Evolutionary conservation across 495 filamentous ascomycete species (phyloP).

Genomic region (Articulospora tetracladia): DNA sequence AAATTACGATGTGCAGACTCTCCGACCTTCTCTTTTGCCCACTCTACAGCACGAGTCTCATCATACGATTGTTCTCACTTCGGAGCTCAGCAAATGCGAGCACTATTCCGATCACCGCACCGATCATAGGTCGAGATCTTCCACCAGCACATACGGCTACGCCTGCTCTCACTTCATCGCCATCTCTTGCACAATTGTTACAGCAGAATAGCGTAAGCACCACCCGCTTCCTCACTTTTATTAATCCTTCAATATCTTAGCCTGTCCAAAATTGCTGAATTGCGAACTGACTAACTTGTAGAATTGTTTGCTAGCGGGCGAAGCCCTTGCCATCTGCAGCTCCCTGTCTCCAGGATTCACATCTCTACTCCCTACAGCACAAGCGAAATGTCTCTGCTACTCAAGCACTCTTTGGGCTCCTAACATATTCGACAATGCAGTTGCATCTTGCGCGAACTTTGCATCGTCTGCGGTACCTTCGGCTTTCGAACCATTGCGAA

Average conservation of each 20-base stretch:
- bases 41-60: background rate
- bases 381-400: constrained; percentile 24
- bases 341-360: constrained; percentile 19
- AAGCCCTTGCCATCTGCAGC: constrained; percentile 16
- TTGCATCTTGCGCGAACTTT: constrained; percentile 16
- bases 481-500: constrained; percentile 1
- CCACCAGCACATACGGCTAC: background rate
- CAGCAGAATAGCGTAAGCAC: background rate
- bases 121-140: background rate
- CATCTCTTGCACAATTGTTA: background rate
- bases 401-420: constrained; percentile 17
- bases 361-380: constrained; percentile 8
- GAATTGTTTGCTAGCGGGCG: constrained; percentile 1
- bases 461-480: constrained; percentile 11
- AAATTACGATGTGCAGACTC: too few species aligned
- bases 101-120: background rate
- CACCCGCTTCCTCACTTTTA: background rate
- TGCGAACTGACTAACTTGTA: background rate
- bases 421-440: constrained; percentile 16
- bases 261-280: too few species aligned
- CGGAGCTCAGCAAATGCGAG: background rate
- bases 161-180: background rate
- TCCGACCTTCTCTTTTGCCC: background rate
- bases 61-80: background rate
- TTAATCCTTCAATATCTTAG: too few species aligned